phyloP scores from a whole-genome alignment of 2,329 filamentous ascomycete species.

The Colletotrichum liriopes region DNA sequence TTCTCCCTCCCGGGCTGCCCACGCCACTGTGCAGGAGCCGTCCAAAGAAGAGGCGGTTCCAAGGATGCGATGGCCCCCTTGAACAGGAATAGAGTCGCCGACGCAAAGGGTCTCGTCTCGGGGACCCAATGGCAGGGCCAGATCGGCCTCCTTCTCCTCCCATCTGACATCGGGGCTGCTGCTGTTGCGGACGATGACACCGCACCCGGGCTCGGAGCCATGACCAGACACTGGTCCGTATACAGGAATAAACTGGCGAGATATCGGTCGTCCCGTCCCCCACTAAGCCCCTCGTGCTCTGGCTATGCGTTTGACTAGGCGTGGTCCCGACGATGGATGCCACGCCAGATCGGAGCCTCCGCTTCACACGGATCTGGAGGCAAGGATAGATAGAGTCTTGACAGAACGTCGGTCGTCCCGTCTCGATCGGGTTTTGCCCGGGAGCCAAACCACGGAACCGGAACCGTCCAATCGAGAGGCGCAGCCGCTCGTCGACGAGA shows the following conservation, averaged over 20 bases:
- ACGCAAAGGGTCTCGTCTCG: background rate
- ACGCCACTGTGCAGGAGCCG: background rate
- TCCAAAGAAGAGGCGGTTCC: background rate
- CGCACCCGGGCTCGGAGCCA: background rate
- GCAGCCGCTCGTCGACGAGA: background rate
- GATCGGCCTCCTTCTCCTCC: background rate
- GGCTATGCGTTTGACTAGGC: no score
- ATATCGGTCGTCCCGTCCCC: background rate
- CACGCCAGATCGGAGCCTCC: background rate
- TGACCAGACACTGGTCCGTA: background rate
- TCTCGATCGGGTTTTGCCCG: background rate
- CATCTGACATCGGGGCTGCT: background rate
- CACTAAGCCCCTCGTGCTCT: background rate
- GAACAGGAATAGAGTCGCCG: constrained; percentile 5
- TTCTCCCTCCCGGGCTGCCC: background rate
- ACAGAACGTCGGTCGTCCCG: background rate
- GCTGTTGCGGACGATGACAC: background rate
- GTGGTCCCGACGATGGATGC: background rate
- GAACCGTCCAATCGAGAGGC: constrained; percentile 1
- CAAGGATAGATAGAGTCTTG: background rate
- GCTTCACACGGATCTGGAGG: constrained; percentile 2
- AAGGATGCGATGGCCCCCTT: background rate
- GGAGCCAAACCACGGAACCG: background rate
- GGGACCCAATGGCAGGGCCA: background rate
- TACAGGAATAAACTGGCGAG: background rate